Conservation (phyloP, 2,329 filamentous ascomycete species). For the Gaeumannomyces sp. region DNA sequence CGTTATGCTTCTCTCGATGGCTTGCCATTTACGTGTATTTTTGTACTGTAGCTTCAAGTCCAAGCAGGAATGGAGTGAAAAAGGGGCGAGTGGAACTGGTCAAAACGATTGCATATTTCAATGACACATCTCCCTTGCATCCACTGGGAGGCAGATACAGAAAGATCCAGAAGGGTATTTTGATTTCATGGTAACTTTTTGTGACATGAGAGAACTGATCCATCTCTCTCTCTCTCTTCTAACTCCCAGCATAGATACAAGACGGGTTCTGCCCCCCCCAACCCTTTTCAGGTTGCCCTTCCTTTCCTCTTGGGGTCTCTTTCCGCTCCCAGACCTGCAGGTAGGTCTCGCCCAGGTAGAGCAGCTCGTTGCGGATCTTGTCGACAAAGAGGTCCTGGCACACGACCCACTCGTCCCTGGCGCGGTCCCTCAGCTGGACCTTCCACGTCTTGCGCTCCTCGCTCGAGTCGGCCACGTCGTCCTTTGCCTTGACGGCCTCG, state of each 20-base stretch:
- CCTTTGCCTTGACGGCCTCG: conserved; percentile 69
- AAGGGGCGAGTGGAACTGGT: neutral
- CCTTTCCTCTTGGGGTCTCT: conserved; percentile 41
- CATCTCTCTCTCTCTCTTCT: too few relatives aligned
- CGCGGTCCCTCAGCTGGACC: conserved; percentile 78
- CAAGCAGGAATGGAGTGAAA: neutral
- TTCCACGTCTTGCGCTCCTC: conserved; percentile 91
- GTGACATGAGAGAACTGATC: too few relatives aligned
- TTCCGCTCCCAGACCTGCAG: conserved; percentile 93
- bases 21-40: neutral
- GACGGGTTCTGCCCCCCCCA: too few relatives aligned
- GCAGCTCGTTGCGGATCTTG: conserved; percentile 76
- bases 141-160: too few relatives aligned
- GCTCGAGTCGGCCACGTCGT: conserved; percentile 83
- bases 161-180: too few relatives aligned
- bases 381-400: conserved; percentile 93
- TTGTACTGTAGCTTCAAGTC: neutral
- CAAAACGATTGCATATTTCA: too few relatives aligned
- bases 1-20: neutral
- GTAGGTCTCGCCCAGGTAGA: conserved; percentile 92
- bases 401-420: conserved; percentile 81
- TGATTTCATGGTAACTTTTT: neutral
- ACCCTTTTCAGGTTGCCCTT: conserved; percentile 22
- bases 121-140: too few relatives aligned
- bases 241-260: too few relatives aligned